Conservation (phyloP, 2,329 filamentous ascomycete species). For the Cryphonectria nitschkei region DNA sequence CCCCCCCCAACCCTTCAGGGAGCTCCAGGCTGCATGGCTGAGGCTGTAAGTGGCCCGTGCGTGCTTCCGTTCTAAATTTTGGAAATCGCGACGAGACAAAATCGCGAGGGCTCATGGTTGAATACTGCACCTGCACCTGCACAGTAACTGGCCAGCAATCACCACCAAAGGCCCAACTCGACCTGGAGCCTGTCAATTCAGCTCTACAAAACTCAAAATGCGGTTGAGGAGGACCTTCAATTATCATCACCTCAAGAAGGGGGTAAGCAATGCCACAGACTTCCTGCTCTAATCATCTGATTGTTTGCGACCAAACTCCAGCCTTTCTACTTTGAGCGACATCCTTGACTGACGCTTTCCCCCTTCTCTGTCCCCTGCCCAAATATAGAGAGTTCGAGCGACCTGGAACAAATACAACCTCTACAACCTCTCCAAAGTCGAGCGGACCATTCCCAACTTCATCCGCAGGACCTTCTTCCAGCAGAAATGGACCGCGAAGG, state of each 20-base stretch:
- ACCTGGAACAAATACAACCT: constrained; percentile 98
- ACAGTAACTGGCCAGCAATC: background rate
- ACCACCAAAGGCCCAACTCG: constrained; percentile 9
- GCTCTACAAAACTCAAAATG: constrained; percentile 43
- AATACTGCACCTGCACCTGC: background rate
- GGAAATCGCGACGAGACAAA: constrained; percentile 9
- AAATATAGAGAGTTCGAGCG: constrained; percentile 84
- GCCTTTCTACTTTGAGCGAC: constrained; percentile 3
- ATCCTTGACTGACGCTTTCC: constrained; percentile 4
- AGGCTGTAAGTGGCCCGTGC: constrained; percentile 10
- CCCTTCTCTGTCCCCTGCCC: background rate
- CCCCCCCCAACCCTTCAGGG: background rate
- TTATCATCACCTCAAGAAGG: constrained; percentile 69
- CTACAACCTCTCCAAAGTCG: constrained; percentile 70
- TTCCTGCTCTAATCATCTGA: constrained; percentile 21
- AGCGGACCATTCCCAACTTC: constrained; percentile 27
- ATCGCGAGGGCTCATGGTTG: background rate
- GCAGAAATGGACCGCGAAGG: constrained; percentile 96
- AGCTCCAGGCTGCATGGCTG: constrained; percentile 5
- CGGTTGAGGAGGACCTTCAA: constrained; percentile 59
- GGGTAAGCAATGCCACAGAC: constrained; percentile 52
- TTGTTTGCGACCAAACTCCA: constrained; percentile 16
- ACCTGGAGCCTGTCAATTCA: constrained; percentile 20
- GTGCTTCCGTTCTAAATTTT: constrained; percentile 12
- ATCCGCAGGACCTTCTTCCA: constrained; percentile 80